Evolutionary conservation across 108 stramenopile genomes (phyloP).

Genomic region (Nitzschia sp.): DNA sequence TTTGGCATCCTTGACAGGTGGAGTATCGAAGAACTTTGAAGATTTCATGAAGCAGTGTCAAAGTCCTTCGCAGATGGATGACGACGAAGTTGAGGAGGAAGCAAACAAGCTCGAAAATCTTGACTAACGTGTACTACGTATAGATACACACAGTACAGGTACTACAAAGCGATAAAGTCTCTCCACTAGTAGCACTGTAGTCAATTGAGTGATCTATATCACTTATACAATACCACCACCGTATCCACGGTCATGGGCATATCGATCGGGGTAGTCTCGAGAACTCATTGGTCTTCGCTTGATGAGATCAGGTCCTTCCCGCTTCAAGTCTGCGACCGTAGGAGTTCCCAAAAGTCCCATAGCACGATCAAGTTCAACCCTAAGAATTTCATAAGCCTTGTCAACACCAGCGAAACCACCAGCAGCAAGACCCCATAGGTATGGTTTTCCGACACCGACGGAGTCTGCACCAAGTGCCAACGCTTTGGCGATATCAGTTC

Average conservation of each 20-base stretch:
- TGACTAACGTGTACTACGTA: no score
- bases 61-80: slow-evolving; percentile 25
- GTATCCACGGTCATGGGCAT: slow-evolving; percentile 88
- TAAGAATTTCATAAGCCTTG: slow-evolving; percentile 87
- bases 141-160: no score
- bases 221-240: slow-evolving; percentile 87
- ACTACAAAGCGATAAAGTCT: no score
- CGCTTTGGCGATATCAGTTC: slow-evolving; percentile 96
- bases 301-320: slow-evolving; percentile 87
- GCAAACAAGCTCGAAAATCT: background rate
- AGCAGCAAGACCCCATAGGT: slow-evolving; percentile 95
- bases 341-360: slow-evolving; percentile 90
- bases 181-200: background rate
- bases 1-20: slow-evolving; percentile 41
- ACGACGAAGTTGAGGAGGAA: background rate
- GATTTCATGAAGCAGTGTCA: slow-evolving; percentile 76
- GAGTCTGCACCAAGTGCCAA: slow-evolving; percentile 93
- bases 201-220: background rate
- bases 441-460: slow-evolving; percentile 96
- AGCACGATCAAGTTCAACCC: slow-evolving; percentile 85
- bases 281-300: slow-evolving; percentile 68
- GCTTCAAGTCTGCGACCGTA: slow-evolving; percentile 87
- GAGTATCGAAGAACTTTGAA: slow-evolving; percentile 52
- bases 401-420: slow-evolving; percentile 86
- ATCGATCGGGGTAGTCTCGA: slow-evolving; percentile 88